Conservation (phyloP, 2,329 filamentous ascomycete species). For the Paracorniculantispora psalliotae region DNA sequence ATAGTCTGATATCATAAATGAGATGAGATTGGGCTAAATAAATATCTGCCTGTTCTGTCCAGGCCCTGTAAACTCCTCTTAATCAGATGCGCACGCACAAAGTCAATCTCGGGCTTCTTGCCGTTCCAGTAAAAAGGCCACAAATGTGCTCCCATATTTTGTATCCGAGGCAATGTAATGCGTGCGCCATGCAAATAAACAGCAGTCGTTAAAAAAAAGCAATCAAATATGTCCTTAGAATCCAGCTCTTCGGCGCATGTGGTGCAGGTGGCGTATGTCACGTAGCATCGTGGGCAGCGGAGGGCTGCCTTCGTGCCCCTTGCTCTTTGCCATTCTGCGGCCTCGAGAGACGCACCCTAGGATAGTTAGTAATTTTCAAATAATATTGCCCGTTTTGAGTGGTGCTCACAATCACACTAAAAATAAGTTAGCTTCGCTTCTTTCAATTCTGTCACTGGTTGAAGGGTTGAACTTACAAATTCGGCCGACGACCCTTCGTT, state of each 20-base stretch:
- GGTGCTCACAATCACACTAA: slow-evolving; percentile 19
- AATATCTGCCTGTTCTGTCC: not conserved
- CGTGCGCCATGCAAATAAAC: not conserved
- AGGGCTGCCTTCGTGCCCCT: slow-evolving; percentile 1
- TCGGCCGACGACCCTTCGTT: slow-evolving; percentile 74
- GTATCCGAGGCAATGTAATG: not conserved
- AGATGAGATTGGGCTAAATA: slow-evolving; percentile 10
- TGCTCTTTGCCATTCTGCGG: slow-evolving; percentile 18
- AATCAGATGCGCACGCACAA: not conserved
- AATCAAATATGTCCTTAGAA: not conserved
- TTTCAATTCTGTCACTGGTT: no score
- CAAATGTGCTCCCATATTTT: not conserved
- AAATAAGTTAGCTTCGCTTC: no score
- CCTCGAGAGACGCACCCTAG: slow-evolving; percentile 34
- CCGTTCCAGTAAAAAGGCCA: not conserved
- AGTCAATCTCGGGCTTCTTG: not conserved
- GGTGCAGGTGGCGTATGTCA: slow-evolving; percentile 8
- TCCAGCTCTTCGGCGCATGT: slow-evolving; percentile 8
- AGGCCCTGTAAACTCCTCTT: not conserved
- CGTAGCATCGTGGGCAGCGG: not conserved
- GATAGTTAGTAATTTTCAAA: not conserved
- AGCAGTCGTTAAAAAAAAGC: not conserved
- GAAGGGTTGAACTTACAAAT: slow-evolving; percentile 41
- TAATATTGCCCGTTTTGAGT: not conserved
- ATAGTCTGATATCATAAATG: not conserved